Base-by-base conservation (phyloP, 2,329 filamentous ascomycete species). In the Neobulgaria alba region DNA sequence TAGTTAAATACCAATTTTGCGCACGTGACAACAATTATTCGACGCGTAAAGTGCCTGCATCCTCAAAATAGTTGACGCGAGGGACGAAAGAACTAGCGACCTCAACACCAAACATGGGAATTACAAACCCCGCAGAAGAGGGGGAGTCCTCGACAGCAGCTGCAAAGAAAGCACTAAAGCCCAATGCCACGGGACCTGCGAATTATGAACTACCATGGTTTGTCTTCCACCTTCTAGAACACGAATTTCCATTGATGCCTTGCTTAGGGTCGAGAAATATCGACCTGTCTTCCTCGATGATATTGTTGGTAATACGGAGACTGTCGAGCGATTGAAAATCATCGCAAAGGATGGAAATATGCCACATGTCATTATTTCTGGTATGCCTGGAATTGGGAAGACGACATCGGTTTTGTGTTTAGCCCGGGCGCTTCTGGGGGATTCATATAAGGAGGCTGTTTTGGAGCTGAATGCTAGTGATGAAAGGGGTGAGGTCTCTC, bases 341-440 rank as follows among this genome's bases (percentile, higher is more conserved):
- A 96, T 98, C 55, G 89, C 92, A 34, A 92, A 89, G 64, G 92
- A 96, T 67, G 92, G 92, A 55, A 98, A 98, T 66, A 95, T 98
- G 89, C 92, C 92, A 2, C 92, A 98, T 66, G 79, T 98, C 58
- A 96, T 98, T 65, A 96, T 98, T 57, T 95, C 87, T n/a, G 92
- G 92, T 45, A 96, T 95, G 88, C 92, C 92, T 15, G 92, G 92
- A 59, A 98, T 96, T 58, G 92, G 92, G 63, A 98, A 98, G 71
- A 98, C 92, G 3, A 96, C 92, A 1, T 95, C 88, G 41, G 82
- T 98, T 41, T 69, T 96, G 46, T 96, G 92, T 61, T 77, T 98
- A 34, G 92, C 92, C 14, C 77, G 90, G 45, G 90, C 96, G 61
- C 67, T 98, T 45, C 72, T 98, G 2, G 92, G 92, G 7, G 85